Evolutionary conservation across 202 grass and related monocot genomes (phyloP), one percentile per base, ranked within the genome.

Genomic region (Saccharum hybrid): DNA sequence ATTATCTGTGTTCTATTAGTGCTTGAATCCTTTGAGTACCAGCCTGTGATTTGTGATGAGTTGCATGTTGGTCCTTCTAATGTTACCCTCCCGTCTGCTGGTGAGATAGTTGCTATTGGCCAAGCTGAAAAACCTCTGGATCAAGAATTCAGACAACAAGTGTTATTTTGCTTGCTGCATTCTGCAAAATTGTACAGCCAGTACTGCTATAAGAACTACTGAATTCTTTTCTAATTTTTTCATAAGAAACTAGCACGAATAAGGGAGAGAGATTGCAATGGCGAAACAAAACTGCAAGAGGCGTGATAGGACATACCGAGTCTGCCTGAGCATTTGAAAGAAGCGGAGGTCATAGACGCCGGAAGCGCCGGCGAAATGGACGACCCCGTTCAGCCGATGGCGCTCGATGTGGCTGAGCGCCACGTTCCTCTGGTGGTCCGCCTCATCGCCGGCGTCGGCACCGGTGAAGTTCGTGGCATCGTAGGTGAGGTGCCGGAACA

Each of bases 401-500:
- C 73, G 77, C 65, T 87, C 83, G 9, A 97, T 86, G 85, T 94
- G 87, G 61, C 30, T 88, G 73, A 97, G 54, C 16, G 85, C 94
- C 66, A 87, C 70, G 68, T 92, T 88, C 63, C 74, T 77, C 80
- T 92, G 87, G 43, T 66, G 77, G 2, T 90, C 54, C 3, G 0
- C 84, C 80, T 87, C 87, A 8, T 72, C 76, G n/a, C 10, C 15
- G 1, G 86, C 18, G 14, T 49, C 13, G 13, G 3, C 46, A 9
- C 18, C 63, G 9, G 81, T 92, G 75, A 86, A 76, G 83, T 94
- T 97, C 10, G 86, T 16, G 62, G 46, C 76, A 23, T 48, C 73
- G n/a, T 83, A 97, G 2, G 83, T 80, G 81, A 94, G 76, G 71
- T 97, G 94, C 72, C 91, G 79, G 69, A 91, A 94, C 87, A 94